A percentile compares a stretch with the other conserved stretches of the same genome.
These are phyloP conservation scores for Aristolochia fimbriata DNA, from an alignment of 164 flowering plant species.

Conservation along the genomic window DNA sequence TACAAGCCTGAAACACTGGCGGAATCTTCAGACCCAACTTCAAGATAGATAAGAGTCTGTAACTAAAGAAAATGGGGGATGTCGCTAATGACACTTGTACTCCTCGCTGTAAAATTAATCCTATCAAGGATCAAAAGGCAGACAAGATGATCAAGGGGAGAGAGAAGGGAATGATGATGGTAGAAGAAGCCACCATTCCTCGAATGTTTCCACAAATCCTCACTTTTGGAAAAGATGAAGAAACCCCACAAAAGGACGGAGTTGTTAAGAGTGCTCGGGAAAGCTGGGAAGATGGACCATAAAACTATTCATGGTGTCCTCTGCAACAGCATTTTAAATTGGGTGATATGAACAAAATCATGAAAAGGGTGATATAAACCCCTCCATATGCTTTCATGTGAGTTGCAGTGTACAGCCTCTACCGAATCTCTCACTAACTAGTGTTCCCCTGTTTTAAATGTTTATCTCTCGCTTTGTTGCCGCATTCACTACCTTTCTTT, in stretches of 20 bases:
- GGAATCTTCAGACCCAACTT: not conserved
- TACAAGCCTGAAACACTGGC: no score
- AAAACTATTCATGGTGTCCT: slow-evolving; percentile 2
- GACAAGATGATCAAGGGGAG: slow-evolving; percentile 2
- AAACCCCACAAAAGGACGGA: slow-evolving; percentile 2
- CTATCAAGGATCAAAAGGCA: not conserved
- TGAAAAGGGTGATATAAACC: not conserved
- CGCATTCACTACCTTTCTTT: no score
- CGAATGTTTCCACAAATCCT: not conserved
- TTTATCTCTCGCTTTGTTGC: not conserved
- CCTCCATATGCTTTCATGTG: not conserved
- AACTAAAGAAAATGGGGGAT: not conserved
- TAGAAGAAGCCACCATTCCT: not conserved
- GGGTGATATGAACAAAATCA: not conserved
- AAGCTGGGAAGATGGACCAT: not conserved
- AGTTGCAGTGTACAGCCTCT: not conserved
- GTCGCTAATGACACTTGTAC: no score
- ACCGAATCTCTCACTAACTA: not conserved
- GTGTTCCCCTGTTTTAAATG: not conserved
- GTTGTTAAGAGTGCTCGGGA: not conserved
- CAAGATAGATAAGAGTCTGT: not conserved
- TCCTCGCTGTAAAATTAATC: not conserved
- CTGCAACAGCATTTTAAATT: not conserved
- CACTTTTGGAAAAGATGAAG: not conserved
- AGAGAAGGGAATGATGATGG: not conserved